Conservation (phyloP, 371 early-diverging fungal species). For the Paraphysoderma sedebokerense region DNA sequence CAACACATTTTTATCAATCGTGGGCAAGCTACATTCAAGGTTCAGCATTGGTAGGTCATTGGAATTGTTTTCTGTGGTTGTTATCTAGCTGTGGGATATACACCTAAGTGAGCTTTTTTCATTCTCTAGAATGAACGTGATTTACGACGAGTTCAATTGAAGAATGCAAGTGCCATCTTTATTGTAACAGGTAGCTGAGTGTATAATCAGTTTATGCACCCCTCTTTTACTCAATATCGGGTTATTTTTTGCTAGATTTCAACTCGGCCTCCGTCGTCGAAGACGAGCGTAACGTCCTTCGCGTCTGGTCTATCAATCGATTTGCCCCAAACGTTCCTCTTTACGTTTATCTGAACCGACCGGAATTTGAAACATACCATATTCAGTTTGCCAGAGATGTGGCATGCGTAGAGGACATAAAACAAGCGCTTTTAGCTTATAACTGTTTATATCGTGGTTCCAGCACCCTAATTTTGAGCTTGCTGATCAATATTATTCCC, state of each 20-base stretch:
- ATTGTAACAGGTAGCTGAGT: slow-evolving; percentile 24
- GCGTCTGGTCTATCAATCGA: slow-evolving; percentile 44
- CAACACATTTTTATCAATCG: neutral
- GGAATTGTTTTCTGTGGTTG: neutral
- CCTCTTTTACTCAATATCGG: neutral
- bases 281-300: slow-evolving; percentile 23
- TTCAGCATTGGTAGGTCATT: slow-evolving; percentile 15
- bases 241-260: slow-evolving; percentile 7
- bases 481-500: slow-evolving; percentile 42
- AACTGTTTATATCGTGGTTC: slow-evolving; percentile 47
- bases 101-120: neutral
- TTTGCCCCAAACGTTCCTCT: slow-evolving; percentile 38
- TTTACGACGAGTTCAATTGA: slow-evolving; percentile 22
- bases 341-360: slow-evolving; percentile 45
- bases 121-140: slow-evolving; percentile 14
- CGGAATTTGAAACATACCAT: slow-evolving; percentile 44
- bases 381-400: slow-evolving; percentile 38
- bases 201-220: neutral
- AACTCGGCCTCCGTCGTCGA: slow-evolving; percentile 12
- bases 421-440: slow-evolving; percentile 47
- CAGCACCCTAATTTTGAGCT: slow-evolving; percentile 44
- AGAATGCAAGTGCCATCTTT: slow-evolving; percentile 26
- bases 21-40: slow-evolving; percentile 14
- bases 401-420: slow-evolving; percentile 49
- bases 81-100: neutral